Evolutionary conservation across 2,329 filamentous ascomycete genomes (phyloP).

Genomic region (Microsporum canis): DNA sequence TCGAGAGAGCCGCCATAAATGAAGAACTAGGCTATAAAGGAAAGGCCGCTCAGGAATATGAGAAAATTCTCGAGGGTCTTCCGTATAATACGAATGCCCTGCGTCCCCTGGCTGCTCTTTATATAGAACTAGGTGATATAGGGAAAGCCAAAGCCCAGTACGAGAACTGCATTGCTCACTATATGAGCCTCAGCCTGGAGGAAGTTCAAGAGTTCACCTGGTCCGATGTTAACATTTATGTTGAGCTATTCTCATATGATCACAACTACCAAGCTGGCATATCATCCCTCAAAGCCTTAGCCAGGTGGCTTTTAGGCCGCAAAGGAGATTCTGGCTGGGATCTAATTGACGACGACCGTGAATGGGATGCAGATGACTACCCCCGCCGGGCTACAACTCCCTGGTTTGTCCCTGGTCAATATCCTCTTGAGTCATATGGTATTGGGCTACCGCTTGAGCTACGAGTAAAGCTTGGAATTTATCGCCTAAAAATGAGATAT

Average conservation of each 20-base stretch:
- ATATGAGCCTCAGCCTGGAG: slow-evolving; percentile 33
- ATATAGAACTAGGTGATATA: slow-evolving; percentile 41
- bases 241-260: slow-evolving; percentile 62
- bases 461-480: slow-evolving; percentile 70
- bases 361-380: slow-evolving; percentile 69
- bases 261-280: slow-evolving; percentile 56
- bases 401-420: slow-evolving; percentile 47
- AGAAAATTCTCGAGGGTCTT: slow-evolving; percentile 42
- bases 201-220: slow-evolving; percentile 48
- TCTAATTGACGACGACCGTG: slow-evolving; percentile 61
- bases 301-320: slow-evolving; percentile 73
- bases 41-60: slow-evolving; percentile 41
- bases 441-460: slow-evolving; percentile 66
- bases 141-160: slow-evolving; percentile 41
- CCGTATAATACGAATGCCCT: slow-evolving; percentile 46
- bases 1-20: slow-evolving; percentile 45
- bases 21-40: slow-evolving; percentile 39
- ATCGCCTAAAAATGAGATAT: slow-evolving; percentile 59
- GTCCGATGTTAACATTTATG: slow-evolving; percentile 76
- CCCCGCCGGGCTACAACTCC: slow-evolving; percentile 53
- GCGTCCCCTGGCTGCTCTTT: slow-evolving; percentile 46
- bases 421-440: slow-evolving; percentile 54
- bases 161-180: slow-evolving; percentile 42
- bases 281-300: slow-evolving; percentile 55
- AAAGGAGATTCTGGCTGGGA: slow-evolving; percentile 69